A percentile compares a stretch with the other conserved stretches of the same genome.
These are phyloP conservation scores for Fusarium incarnatum DNA, from an alignment of 2,329 filamentous ascomycete genomes.

Conservation along the genomic window DNA sequence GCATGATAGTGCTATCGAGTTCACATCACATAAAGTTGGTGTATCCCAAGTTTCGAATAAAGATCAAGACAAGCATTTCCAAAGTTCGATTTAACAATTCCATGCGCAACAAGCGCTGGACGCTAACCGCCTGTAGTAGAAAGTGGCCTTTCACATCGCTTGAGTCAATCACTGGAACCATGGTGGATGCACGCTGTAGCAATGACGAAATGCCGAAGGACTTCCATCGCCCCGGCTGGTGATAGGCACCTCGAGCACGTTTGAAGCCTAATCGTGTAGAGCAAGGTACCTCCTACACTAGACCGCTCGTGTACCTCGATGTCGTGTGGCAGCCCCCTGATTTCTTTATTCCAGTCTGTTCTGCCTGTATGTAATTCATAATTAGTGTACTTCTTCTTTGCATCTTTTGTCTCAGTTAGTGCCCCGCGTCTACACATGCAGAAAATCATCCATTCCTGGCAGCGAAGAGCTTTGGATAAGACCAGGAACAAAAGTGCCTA, in stretches of 20 bases:
- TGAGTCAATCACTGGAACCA: constrained; percentile 15
- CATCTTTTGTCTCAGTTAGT: not conserved
- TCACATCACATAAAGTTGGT: not conserved
- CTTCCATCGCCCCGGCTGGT: constrained; percentile 12
- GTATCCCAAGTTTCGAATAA: not conserved
- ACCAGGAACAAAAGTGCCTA: not conserved
- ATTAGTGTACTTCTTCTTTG: not conserved
- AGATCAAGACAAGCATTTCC: not conserved
- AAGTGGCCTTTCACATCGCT: constrained; percentile 8
- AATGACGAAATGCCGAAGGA: constrained; percentile 36
- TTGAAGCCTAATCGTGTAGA: constrained; percentile 7
- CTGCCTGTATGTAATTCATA: not conserved
- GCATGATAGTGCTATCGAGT: not conserved
- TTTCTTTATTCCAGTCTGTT: constrained; percentile 1
- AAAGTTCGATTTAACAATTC: constrained; percentile 14
- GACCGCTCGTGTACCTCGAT: constrained; percentile 13
- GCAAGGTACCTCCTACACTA: not conserved
- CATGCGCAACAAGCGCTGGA: constrained; percentile 31
- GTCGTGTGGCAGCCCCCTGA: constrained; percentile 18
- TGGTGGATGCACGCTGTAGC: constrained; percentile 9
- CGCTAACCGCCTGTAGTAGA: constrained; percentile 18
- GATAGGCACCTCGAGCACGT: constrained; percentile 14
- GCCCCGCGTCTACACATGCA: not conserved
- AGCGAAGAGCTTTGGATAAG: not conserved
- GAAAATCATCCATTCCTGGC: not conserved